Evolutionary conservation across 306 rosid species (phyloP).

Genomic region (Corylus avellana): DNA sequence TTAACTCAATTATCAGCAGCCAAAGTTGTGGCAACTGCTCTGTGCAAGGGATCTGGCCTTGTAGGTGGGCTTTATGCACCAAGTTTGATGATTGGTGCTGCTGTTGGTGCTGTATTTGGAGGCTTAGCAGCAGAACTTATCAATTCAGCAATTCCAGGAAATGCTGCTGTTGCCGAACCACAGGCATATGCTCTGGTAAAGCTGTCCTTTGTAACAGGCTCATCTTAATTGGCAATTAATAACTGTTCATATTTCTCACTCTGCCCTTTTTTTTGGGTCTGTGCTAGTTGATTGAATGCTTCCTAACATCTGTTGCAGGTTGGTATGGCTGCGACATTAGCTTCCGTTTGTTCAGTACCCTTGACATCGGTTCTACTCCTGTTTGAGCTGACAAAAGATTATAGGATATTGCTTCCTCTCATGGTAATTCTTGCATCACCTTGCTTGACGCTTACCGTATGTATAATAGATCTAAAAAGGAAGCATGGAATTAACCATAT

Average conservation of each 20-base stretch:
- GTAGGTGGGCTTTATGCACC: constrained; percentile 99
- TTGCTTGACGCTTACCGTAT: constrained; percentile 6
- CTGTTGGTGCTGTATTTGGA: constrained; percentile 98
- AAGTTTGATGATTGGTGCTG: constrained; percentile 99
- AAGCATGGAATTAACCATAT: background rate
- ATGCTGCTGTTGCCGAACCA: constrained; percentile 97
- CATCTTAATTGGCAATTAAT: background rate
- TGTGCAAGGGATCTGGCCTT: constrained; percentile 98
- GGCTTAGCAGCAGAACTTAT: constrained; percentile 89
- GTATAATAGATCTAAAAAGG: background rate
- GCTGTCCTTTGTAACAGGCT: constrained; percentile 2
- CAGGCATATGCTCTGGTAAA: constrained; percentile 97
- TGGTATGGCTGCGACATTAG: constrained; percentile 99
- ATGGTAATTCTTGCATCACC: constrained; percentile 64
- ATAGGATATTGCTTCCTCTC: constrained; percentile 94
- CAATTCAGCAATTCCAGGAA: constrained; percentile 91
- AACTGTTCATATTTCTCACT: background rate
- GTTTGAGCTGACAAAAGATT: constrained; percentile 97
- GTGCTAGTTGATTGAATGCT: constrained; percentile 24
- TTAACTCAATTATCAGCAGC: constrained; percentile 79
- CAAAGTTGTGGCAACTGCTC: constrained; percentile 93
- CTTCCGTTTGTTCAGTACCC: constrained; percentile 96
- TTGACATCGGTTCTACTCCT: constrained; percentile 96
- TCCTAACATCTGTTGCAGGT: constrained; percentile 55
- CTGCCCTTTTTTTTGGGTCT: background rate